Conservation (phyloP, 805 yeast genomes). For the Priceomyces haplophilus region DNA sequence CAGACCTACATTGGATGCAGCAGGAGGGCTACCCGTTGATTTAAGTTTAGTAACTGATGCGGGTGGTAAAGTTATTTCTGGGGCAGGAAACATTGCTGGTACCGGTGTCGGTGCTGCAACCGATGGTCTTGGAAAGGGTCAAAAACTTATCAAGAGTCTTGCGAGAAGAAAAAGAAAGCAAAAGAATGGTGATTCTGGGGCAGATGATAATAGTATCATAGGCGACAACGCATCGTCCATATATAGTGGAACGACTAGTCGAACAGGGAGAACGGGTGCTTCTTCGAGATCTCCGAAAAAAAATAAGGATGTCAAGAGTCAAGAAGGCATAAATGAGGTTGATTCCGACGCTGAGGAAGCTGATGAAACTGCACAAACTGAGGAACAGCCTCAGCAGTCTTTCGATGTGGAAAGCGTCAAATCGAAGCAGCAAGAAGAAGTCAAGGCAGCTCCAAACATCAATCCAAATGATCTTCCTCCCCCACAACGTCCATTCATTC, state of each 20-base stretch:
- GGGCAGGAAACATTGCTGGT: conserved; percentile 39
- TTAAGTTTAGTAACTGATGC: conserved; percentile 40
- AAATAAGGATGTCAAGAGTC: not conserved
- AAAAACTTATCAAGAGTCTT: conserved; percentile 34
- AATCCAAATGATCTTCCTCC: conserved; percentile 33
- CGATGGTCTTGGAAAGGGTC: conserved; percentile 50
- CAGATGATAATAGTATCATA: conserved; percentile 8
- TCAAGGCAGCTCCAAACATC: conserved; percentile 31
- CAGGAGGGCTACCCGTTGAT: conserved; percentile 39
- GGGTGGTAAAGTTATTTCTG: conserved; percentile 46
- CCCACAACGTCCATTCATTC: conserved; percentile 33
- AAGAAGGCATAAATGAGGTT: conserved; percentile 2
- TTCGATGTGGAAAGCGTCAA: conserved; percentile 3
- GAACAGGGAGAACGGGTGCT: conserved; percentile 4
- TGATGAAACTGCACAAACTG: not conserved
- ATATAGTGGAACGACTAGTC: conserved; percentile 4
- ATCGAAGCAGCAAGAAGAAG: conserved; percentile 8
- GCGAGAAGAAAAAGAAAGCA: conserved; percentile 22
- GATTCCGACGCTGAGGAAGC: conserved; percentile 1
- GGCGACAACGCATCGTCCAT: conserved; percentile 2
- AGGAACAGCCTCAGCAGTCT: conserved; percentile 4
- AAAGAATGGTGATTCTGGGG: conserved; percentile 8
- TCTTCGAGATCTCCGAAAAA: conserved; percentile 1
- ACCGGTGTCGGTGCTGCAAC: conserved; percentile 44
- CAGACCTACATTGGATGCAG: conserved; percentile 53